phyloP scores from a whole-genome alignment of 2,329 filamentous ascomycete species.

The Trichocomaceae sp. region DNA sequence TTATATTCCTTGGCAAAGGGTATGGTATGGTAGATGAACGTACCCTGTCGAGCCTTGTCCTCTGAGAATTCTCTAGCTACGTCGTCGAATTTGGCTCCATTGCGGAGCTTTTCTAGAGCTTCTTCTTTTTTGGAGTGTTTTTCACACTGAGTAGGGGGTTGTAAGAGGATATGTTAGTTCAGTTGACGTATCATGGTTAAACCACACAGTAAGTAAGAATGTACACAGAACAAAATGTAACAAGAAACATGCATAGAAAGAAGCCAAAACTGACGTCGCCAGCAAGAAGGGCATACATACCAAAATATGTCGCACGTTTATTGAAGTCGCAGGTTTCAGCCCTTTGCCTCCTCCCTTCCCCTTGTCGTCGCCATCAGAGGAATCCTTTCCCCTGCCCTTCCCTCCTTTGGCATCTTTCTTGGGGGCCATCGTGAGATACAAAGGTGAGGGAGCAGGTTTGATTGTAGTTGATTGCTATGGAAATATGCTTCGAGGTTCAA shows the following conservation, averaged over 20 bases:
- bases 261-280: not conserved
- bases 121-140: conserved; percentile 62
- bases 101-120: conserved; percentile 53
- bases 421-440: conserved; percentile 31
- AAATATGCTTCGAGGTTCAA: not conserved
- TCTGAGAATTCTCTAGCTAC: conserved; percentile 59
- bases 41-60: conserved; percentile 57
- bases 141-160: conserved; percentile 41
- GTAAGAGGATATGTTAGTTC: not conserved
- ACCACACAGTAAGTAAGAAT: not conserved
- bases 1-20: not conserved
- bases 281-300: conserved; percentile 28
- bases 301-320: conserved; percentile 60
- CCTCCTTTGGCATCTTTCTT: conserved; percentile 38
- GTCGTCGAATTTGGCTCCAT: conserved; percentile 58
- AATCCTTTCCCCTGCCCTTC: conserved; percentile 38
- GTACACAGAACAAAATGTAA: conserved; percentile 6
- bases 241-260: conserved; percentile 3
- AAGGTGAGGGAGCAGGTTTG: not conserved
- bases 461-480: not conserved
- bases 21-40: not conserved
- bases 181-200: not conserved
- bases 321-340: conserved; percentile 55
- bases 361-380: conserved; percentile 18
- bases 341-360: conserved; percentile 33